Evolutionary conservation across 352 stramenopile species (phyloP), one percentile per base, ranked within the genome.

Genomic region (Halophytophthora batemanensis): DNA sequence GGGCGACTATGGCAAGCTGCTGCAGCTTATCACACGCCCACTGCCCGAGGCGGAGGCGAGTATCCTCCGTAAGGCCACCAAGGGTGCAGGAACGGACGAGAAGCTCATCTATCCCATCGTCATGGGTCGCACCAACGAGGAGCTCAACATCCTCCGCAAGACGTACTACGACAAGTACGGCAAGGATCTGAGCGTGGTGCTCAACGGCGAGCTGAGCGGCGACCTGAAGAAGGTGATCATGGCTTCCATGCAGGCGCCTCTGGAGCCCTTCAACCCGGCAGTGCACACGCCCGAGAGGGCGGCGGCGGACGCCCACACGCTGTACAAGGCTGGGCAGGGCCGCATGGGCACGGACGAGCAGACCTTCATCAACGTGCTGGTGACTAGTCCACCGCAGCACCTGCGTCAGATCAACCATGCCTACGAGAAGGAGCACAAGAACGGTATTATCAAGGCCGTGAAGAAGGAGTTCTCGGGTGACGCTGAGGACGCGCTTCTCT

Each of bases 71-170:
- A 59, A 79, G 17, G 78, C 81, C 40, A 90, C 78, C 55, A 86
- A 87, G 62, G 81, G 81, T 10, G 10, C 61, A 0, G 81, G 81
- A 56, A 92, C 81, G n/a, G 69, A 62, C 14, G 81, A 92, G 52
- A 80, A 82, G 43, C 65, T 82, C 40, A 81, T 89, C 52, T 90
- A 79, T 64, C 81, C 77, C 14, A 63, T 81, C 13, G 52, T 86
- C 25, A 74, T 86, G 31, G 77, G 77, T 23, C 73, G 81, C 53
- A 87, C 81, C 2, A 86, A 87, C 54, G 61, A 60, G 10, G 81
- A 92, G 55, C 73, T 92, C 41, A 64, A 64, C 54, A 88, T 92
- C 54, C 71, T 92, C 43, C 90, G 90, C 65, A 86, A 87, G 64
- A 84, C 81, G 0, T 92, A 75, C 64, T 90, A 77, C 47, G 71